phyloP scores from a whole-genome alignment of 2,329 filamentous ascomycete genomes.

The Fusarium sp. region DNA sequence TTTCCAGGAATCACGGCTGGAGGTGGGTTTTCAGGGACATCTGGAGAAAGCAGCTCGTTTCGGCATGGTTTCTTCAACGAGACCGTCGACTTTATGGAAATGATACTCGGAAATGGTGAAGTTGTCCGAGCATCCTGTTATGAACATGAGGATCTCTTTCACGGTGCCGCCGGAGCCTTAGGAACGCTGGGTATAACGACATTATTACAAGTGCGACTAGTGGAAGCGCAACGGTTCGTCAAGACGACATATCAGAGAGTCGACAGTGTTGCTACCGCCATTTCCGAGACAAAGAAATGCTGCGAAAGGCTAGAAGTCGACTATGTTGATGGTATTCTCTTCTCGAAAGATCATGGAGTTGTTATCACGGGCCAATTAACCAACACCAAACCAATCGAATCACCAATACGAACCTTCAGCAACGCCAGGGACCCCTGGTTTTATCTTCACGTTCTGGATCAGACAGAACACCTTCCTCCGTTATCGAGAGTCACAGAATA shows the following conservation, averaged over 20 bases:
- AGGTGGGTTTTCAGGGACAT: slow-evolving; percentile 74
- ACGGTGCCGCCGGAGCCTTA: slow-evolving; percentile 67
- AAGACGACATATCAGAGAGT: slow-evolving; percentile 65
- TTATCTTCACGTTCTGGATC: slow-evolving; percentile 67
- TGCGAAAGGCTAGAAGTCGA: slow-evolving; percentile 48
- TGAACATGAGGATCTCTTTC: slow-evolving; percentile 65
- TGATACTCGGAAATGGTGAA: slow-evolving; percentile 69
- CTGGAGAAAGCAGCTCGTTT: slow-evolving; percentile 75
- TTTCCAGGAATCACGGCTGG: slow-evolving; percentile 77
- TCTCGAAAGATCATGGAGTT: slow-evolving; percentile 59
- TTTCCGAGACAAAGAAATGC: slow-evolving; percentile 52
- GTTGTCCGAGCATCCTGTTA: slow-evolving; percentile 59
- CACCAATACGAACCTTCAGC: slow-evolving; percentile 56
- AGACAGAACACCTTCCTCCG: not conserved
- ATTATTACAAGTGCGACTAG: slow-evolving; percentile 66
- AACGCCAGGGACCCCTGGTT: slow-evolving; percentile 71
- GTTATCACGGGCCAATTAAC: slow-evolving; percentile 64
- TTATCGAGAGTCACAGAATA: slow-evolving; percentile 28
- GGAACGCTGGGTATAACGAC: slow-evolving; percentile 72
- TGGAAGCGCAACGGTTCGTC: slow-evolving; percentile 64
- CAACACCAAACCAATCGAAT: slow-evolving; percentile 6
- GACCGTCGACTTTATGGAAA: slow-evolving; percentile 70
- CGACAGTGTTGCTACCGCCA: slow-evolving; percentile 54
- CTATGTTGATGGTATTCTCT: slow-evolving; percentile 72
- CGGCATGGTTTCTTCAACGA: slow-evolving; percentile 74